Conservation (phyloP, 192 early-diverging fungal species). For the Coemansia sp. region DNA sequence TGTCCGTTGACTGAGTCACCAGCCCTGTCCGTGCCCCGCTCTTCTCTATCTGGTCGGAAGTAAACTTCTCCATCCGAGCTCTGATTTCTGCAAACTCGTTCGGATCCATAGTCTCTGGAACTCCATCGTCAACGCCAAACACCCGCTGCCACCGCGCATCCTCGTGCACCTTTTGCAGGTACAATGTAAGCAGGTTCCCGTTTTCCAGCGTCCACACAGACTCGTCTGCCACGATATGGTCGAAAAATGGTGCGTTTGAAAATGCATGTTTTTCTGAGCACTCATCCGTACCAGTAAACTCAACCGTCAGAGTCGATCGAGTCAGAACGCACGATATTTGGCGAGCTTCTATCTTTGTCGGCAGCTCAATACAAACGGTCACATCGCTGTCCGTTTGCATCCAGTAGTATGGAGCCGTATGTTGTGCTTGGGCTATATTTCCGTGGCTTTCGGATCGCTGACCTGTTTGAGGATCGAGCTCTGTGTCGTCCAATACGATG, state of each 20-base stretch:
- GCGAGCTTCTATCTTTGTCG: constrained; percentile 50
- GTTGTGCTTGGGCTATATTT: background rate
- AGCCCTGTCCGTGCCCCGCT: constrained; percentile 1
- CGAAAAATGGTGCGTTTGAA: constrained; percentile 21
- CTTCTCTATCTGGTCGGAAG: constrained; percentile 37
- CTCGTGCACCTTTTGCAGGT: constrained; percentile 61
- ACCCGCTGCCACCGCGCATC: constrained; percentile 67
- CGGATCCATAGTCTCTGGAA: constrained; percentile 64
- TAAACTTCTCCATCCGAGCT: constrained; percentile 63
- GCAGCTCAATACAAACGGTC: constrained; percentile 63
- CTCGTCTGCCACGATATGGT: constrained; percentile 57
- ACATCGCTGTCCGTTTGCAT: constrained; percentile 66
- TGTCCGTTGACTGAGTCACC: constrained; percentile 17
- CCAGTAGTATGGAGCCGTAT: constrained; percentile 63
- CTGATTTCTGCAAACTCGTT: constrained; percentile 62
- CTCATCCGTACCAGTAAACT: constrained; percentile 18
- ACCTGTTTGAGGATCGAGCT: constrained; percentile 9
- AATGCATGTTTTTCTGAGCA: constrained; percentile 15
- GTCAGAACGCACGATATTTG: constrained; percentile 64
- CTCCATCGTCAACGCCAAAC: constrained; percentile 61
- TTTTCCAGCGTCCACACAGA: constrained; percentile 71
- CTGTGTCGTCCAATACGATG: constrained; percentile 44
- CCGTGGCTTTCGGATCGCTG: background rate
- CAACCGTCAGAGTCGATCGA: constrained; percentile 50
- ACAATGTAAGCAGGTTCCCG: constrained; percentile 60